Percentiles rank a stretch among this genome's conserved stretches.
Evolutionary conservation across 2,329 filamentous ascomycete genomes (phyloP).

Genomic region (Calonectria honghensis): DNA sequence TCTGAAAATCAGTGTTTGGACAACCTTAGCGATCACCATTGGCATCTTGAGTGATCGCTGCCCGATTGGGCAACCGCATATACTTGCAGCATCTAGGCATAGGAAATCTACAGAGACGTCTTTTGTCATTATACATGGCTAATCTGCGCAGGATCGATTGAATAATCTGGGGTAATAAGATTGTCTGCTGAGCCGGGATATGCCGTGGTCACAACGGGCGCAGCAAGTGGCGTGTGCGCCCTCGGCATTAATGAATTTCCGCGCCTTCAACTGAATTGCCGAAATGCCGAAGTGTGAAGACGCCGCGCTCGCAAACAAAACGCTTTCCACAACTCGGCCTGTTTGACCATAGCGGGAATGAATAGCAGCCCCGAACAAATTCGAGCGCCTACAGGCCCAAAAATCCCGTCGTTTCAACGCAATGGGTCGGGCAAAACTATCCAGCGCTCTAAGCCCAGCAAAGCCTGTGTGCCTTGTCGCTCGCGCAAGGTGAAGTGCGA

Average conservation of each 20-base stretch:
- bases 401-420: not conserved
- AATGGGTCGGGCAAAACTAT: not conserved
- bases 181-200: too few species aligned
- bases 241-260: not conserved
- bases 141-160: too few species aligned
- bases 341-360: not conserved
- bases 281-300: not conserved
- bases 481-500: slow-evolving; percentile 49
- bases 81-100: too few species aligned
- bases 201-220: not conserved
- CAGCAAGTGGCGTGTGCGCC: not conserved
- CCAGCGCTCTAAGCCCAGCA: slow-evolving; percentile 39
- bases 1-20: too few species aligned
- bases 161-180: too few species aligned
- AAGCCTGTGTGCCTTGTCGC: slow-evolving; percentile 47
- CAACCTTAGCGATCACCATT: too few species aligned
- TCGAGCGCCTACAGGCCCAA: not conserved
- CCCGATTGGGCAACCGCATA: too few species aligned
- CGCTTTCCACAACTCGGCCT: not conserved
- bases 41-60: too few species aligned
- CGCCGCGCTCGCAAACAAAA: not conserved
- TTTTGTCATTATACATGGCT: too few species aligned
- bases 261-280: not conserved
- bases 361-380: not conserved
- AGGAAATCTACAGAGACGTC: too few species aligned